Evolutionary conservation across 106 monocot species (phyloP).

Genomic region (Vanilla planifolia): DNA sequence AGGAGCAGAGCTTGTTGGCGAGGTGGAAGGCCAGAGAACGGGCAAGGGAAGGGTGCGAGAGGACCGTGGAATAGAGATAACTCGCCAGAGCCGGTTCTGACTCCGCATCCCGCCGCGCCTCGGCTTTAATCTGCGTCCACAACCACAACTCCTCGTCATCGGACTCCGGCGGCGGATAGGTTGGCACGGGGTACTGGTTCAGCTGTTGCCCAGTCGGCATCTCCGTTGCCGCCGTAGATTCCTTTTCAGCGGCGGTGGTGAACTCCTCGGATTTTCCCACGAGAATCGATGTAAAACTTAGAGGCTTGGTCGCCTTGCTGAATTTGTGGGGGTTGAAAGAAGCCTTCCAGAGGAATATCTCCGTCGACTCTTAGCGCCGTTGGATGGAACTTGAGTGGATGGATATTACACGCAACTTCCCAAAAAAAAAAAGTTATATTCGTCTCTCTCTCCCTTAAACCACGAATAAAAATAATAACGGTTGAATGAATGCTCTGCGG

Average conservation of each 20-base stretch:
- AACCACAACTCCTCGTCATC: slow-evolving; percentile 58
- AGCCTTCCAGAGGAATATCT: too few species aligned
- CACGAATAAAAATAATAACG: too few species aligned
- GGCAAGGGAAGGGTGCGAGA: slow-evolving; percentile 58
- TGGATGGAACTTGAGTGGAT: too few species aligned
- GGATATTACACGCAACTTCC: too few species aligned
- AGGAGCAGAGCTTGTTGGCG: slow-evolving; percentile 55
- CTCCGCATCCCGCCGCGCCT: slow-evolving; percentile 65
- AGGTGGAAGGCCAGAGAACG: slow-evolving; percentile 59
- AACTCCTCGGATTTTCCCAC: neutral
- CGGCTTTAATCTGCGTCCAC: slow-evolving; percentile 76
- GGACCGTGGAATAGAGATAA: slow-evolving; percentile 53
- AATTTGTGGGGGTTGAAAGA: too few species aligned
- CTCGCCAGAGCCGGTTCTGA: slow-evolving; percentile 74
- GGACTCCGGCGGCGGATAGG: slow-evolving; percentile 64
- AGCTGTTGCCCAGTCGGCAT: slow-evolving; percentile 8
- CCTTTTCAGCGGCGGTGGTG: neutral
- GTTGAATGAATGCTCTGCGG: too few species aligned
- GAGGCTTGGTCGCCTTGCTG: too few species aligned
- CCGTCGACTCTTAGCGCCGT: too few species aligned
- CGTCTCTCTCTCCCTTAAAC: too few species aligned
- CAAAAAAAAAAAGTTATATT: too few species aligned
- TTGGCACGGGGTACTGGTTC: slow-evolving; percentile 19
- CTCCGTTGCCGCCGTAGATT: neutral
- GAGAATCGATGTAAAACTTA: too few species aligned